Conservation (phyloP, 306 rosid species). For the Pachyrhizus erosus region DNA sequence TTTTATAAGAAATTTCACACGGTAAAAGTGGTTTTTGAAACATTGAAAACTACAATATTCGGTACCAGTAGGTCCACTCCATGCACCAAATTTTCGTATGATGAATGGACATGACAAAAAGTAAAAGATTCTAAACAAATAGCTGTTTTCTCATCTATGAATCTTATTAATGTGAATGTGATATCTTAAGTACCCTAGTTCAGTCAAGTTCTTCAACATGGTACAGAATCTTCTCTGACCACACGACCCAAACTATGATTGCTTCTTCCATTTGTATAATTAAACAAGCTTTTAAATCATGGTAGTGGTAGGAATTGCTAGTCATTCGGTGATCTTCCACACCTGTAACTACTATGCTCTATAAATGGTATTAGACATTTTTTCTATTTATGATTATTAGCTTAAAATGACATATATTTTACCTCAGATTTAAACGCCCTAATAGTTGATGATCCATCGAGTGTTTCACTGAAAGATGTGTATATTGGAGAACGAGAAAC, state of each 20-base stretch:
- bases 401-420: slow-evolving; percentile 32
- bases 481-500: slow-evolving; percentile 98
- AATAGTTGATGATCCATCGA: slow-evolving; percentile 87
- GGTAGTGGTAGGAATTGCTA: neutral
- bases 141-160: neutral
- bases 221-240: slow-evolving; percentile 9
- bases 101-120: neutral
- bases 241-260: slow-evolving; percentile 17
- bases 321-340: neutral
- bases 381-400: slow-evolving; percentile 29
- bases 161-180: slow-evolving; percentile 9
- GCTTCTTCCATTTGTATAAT: slow-evolving; percentile 13
- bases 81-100: neutral
- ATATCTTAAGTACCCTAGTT: neutral
- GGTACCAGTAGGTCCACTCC: neutral
- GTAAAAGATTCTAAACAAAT: neutral
- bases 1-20: neutral
- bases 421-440: slow-evolving; percentile 94
- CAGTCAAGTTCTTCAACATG: slow-evolving; percentile 15
- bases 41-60: neutral
- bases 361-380: neutral
- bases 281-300: slow-evolving; percentile 27
- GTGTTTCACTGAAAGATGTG: slow-evolving; percentile 91
- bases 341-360: neutral
- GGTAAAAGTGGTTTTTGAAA: neutral